Percentiles rank a stretch among this genome's conserved stretches.
Conservation (phyloP, 768 basidiomycete genomes). For the Suillus paluster region DNA sequence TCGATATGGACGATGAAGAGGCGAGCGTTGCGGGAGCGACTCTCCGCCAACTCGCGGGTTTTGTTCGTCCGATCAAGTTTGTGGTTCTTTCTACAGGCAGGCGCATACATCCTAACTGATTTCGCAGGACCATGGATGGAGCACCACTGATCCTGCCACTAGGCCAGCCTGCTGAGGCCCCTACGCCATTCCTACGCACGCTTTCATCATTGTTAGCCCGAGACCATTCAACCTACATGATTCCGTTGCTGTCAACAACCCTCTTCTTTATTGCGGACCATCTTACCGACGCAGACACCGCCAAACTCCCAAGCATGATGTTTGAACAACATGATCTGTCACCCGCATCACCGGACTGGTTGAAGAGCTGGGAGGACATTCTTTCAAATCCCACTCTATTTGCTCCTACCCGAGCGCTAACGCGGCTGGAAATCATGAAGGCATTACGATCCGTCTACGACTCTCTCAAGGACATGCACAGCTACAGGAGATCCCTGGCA, state of each 20-base stretch:
- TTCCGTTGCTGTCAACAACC: slow-evolving; percentile 64
- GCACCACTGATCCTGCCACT: slow-evolving; percentile 55
- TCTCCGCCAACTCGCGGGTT: slow-evolving; percentile 59
- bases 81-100: slow-evolving; percentile 22
- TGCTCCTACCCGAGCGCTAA: slow-evolving; percentile 48
- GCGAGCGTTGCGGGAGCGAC: slow-evolving; percentile 66
- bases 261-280: slow-evolving; percentile 71
- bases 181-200: slow-evolving; percentile 62
- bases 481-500: slow-evolving; percentile 59
- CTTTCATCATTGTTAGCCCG: slow-evolving; percentile 66
- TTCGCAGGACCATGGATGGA: slow-evolving; percentile 48
- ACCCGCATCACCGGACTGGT: slow-evolving; percentile 74
- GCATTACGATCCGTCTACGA: slow-evolving; percentile 63
- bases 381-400: slow-evolving; percentile 54
- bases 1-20: slow-evolving; percentile 67
- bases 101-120: slow-evolving; percentile 11
- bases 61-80: slow-evolving; percentile 62
- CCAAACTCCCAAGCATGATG: slow-evolving; percentile 64
- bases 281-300: slow-evolving; percentile 69
- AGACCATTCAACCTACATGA: slow-evolving; percentile 60
- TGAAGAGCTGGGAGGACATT: slow-evolving; percentile 65
- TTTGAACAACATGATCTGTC: slow-evolving; percentile 68
- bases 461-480: slow-evolving; percentile 69
- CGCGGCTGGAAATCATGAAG: slow-evolving; percentile 60
- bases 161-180: slow-evolving; percentile 54